Base-by-base conservation (phyloP, 805 yeast species). In the Wickerhamomyces kurtzmanii region DNA sequence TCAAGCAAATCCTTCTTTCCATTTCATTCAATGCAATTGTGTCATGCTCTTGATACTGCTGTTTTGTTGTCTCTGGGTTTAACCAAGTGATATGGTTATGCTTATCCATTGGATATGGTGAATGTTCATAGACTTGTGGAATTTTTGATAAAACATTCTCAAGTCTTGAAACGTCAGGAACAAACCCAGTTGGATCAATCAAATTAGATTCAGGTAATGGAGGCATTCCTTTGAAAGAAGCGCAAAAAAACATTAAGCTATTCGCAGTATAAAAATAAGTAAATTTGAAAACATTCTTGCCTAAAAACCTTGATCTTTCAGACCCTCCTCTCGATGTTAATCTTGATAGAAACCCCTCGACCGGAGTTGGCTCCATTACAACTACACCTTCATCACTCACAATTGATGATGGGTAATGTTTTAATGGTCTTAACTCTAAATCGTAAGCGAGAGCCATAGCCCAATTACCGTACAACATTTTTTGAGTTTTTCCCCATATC, bases 311-410 rank as follows among this genome's bases (percentile, higher is more conserved):
- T 10, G 29, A 51, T 33, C 44, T 51, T 34, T 38, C 50, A 42
- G 37, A 40, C 0, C 84, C 84, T 5, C 50, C 45, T 32, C 67
- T 59, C 24, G 71, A 62, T 0, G 76, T 64, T 17, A 78, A 46
- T 27, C 76, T 62, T 3, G 70, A 55, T 13, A 87, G 49, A 46
- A 81, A 86, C 0, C 97, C 97, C 53, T 89, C 97, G 8, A 85
- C 50, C 0, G 94, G 76, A 0, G 55, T 29, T 0, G 96, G 96
- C 44, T 80, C 94, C 1, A 37, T 27, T 12, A 61, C 7, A 8
- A 28, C 23, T 7, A 33, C 31, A 3, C 47, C 51, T 20, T 38
- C 40, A 18, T 39, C 17, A 29, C 29, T 28, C 4, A 12, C 20
- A 2, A 59, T 43, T 3, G 23, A 21, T 27, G 56, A 44, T 4